phyloP scores from a whole-genome alignment of 176 grass and related monocot genomes.

The Pontederia paniculata region DNA sequence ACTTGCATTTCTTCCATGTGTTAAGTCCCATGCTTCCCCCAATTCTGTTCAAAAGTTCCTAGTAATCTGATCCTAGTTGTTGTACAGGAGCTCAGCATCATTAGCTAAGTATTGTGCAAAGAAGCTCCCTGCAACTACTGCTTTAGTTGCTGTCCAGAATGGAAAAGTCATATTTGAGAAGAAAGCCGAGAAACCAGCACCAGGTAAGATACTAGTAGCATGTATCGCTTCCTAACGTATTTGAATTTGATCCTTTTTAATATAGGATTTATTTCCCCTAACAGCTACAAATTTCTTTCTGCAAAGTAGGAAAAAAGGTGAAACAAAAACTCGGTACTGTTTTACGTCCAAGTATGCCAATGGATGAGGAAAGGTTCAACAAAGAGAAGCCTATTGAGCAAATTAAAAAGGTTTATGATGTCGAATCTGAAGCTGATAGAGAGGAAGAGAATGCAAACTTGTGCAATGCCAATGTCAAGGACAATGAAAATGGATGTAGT shows the following conservation, averaged over 20 bases:
- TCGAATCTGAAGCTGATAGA: background rate
- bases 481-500: no score
- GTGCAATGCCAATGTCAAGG: background rate
- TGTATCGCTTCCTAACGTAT: background rate
- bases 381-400: background rate
- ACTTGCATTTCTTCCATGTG: conserved; percentile 30
- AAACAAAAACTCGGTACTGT: conserved; percentile 50
- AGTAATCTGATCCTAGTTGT: conserved; percentile 7
- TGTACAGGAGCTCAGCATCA: conserved; percentile 47
- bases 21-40: conserved; percentile 11
- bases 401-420: background rate
- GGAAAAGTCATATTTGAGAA: conserved; percentile 63
- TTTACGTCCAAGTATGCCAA: conserved; percentile 65
- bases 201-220: conserved; percentile 27
- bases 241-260: background rate
- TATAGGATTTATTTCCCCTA: background rate
- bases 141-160: conserved; percentile 58
- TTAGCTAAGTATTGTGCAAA: conserved; percentile 83
- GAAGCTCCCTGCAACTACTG: conserved; percentile 73
- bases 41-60: background rate
- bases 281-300: background rate
- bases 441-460: background rate
- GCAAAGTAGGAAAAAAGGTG: conserved; percentile 40
- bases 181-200: conserved; percentile 34
- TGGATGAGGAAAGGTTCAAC: conserved; percentile 38